These are phyloP conservation scores for Blastobotrys illinoisensis DNA, from an alignment of 1,139 yeast species.

Conservation along the genomic window DNA sequence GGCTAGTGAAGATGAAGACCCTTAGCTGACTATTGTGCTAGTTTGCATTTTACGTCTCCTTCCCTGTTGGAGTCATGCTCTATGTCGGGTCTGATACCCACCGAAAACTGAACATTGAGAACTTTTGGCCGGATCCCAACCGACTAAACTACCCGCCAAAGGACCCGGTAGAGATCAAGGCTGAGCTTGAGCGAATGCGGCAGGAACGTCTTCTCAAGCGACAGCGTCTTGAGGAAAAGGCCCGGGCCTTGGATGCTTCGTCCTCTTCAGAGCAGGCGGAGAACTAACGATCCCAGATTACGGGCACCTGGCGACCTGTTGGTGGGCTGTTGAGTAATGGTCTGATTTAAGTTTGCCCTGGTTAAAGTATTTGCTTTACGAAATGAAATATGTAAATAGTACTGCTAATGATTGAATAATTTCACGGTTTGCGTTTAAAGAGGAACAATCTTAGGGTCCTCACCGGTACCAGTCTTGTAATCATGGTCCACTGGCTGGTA, in stretches of 20 bases:
- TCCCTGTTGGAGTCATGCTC: slow-evolving; percentile 87
- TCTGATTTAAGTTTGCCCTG: background rate
- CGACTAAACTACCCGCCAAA: slow-evolving; percentile 87
- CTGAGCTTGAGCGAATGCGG: slow-evolving; percentile 82
- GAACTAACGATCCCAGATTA: slow-evolving; percentile 6
- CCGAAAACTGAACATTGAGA: slow-evolving; percentile 83
- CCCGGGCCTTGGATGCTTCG: slow-evolving; percentile 20
- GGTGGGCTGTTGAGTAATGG: too few species aligned
- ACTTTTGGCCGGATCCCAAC: slow-evolving; percentile 96
- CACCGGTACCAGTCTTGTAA: too few species aligned
- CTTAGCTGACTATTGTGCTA: slow-evolving; percentile 21
- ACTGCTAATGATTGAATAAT: background rate
- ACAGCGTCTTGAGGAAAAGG: slow-evolving; percentile 42
- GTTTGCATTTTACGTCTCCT: slow-evolving; percentile 80
- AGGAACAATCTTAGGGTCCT: too few species aligned
- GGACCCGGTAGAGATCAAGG: slow-evolving; percentile 86
- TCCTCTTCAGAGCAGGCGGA: slow-evolving; percentile 1
- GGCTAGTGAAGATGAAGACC: slow-evolving; percentile 24
- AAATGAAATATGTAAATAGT: background rate
- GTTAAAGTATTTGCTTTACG: background rate
- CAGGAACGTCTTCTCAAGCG: slow-evolving; percentile 70
- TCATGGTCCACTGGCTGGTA: too few species aligned
- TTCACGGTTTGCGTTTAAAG: background rate
- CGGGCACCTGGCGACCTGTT: too few species aligned
- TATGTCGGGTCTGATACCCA: slow-evolving; percentile 89